phyloP scores from a whole-genome alignment of 2,329 filamentous ascomycete genomes.

The Curvularia sp. region DNA sequence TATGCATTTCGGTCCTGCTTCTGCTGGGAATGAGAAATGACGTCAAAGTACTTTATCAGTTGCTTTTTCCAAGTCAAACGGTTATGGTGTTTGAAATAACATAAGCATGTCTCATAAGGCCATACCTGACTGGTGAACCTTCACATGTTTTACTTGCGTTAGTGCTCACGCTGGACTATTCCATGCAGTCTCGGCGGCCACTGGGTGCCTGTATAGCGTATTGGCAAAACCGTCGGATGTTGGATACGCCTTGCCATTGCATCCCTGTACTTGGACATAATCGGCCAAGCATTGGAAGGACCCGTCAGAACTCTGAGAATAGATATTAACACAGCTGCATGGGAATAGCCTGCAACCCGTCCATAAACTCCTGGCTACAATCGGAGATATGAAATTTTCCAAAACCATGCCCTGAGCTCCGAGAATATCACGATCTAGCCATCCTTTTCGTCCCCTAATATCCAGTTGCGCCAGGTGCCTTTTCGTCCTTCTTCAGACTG shows the following conservation, averaged over 20 bases:
- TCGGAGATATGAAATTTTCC: constrained; percentile 20
- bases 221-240: neutral
- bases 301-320: constrained; percentile 5
- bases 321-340: constrained; percentile 35
- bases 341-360: constrained; percentile 30
- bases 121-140: neutral
- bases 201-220: neutral
- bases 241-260: neutral
- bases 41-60: neutral
- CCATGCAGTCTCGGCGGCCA: neutral
- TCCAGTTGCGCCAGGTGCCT: constrained; percentile 68
- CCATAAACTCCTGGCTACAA: constrained; percentile 32
- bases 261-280: neutral
- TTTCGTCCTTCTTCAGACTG: constrained; percentile 91
- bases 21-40: neutral
- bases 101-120: neutral
- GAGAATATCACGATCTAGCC: constrained; percentile 17
- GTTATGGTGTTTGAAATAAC: neutral
- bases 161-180: neutral
- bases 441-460: constrained; percentile 31
- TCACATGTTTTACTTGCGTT: neutral
- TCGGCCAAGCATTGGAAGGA: neutral
- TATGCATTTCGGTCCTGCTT: neutral
- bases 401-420: constrained; percentile 23
- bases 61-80: neutral